Base-by-base conservation (phyloP, 805 yeast species). In the Wickerhamiella azymoides region DNA sequence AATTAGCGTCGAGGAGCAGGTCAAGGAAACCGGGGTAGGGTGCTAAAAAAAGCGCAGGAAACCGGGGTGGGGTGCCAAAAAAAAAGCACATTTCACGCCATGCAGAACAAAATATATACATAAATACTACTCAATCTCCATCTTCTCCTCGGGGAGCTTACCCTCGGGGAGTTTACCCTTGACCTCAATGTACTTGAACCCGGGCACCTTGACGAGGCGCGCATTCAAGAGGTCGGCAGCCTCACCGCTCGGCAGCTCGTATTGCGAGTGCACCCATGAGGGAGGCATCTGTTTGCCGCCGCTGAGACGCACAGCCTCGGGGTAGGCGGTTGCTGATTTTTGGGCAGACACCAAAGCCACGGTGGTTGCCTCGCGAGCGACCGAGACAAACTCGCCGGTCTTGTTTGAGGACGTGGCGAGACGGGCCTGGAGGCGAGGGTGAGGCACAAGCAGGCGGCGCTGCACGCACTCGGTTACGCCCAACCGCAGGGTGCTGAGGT, bases 181-280 rank as follows among this genome's bases (percentile, higher is more conserved):
- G 24, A 60, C 60, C 26, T 58, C 64, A 45, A 57, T 52, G 53
- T 60, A 60, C 47, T 52, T 58, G 43, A 62, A 51, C 9, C 64
- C 64, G 21, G 49, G 48, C 50, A 53, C 55, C 43, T 52, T 56
- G 38, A 52, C 51, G 18, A 50, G 36, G 2, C 57, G 47, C 33
- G 62, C 54, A 37, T 55, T 50, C 35, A 61, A 49, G 24, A 63
- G 53, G 35, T 50, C 52, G 17, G 55, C 51, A 8, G 61, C 55
- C n/a, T 57, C 69, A 6, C 67, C 65, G 39, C 74, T 76, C 26
- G 70, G 62, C 47, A 89, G 64, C 62, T 79, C 79, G 64, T 69
- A 78, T 36, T 73, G 67, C 24, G 95, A 84, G 60, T 88, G 96
- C 38, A 83, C 80, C 92, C 94, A 92, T 55, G 96, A 88, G 49